A percentile compares a stretch with the other conserved stretches of the same genome.
phyloP scores from a whole-genome alignment of 257 asterid genomes.

The Misopates orontium region DNA sequence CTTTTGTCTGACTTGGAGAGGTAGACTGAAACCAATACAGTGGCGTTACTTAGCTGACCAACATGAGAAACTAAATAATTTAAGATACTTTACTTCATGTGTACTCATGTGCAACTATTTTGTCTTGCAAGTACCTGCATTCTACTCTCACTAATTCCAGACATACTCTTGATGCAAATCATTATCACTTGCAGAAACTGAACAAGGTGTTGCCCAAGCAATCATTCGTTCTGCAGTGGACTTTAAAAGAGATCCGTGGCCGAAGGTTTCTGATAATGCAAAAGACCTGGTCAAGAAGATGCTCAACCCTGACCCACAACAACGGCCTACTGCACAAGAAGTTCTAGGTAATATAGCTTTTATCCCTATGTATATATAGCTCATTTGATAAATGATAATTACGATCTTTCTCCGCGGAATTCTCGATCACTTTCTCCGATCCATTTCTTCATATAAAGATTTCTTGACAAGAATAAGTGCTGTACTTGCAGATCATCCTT shows the following conservation, averaged over 20 bases:
- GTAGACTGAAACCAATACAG: too few species aligned
- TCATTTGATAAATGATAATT: not conserved
- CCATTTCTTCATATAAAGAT: constrained; percentile 2
- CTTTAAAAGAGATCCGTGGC: constrained; percentile 73
- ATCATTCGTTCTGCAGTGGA: constrained; percentile 64
- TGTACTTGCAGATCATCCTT: constrained; percentile 54
- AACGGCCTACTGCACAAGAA: constrained; percentile 61
- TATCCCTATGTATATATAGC: too few species aligned
- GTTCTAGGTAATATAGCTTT: constrained; percentile 76
- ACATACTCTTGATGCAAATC: constrained; percentile 2
- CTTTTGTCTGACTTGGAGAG: not conserved
- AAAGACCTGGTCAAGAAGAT: constrained; percentile 65
- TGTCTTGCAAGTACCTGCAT: not conserved
- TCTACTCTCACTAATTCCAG: not conserved
- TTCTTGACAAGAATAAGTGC: constrained; percentile 20
- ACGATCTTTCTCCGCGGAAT: not conserved
- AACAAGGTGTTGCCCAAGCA: constrained; percentile 78
- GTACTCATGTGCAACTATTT: not conserved
- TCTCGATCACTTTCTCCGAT: constrained; percentile 7
- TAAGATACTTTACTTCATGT: not conserved
- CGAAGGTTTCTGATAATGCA: constrained; percentile 67
- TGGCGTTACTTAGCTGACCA: not conserved
- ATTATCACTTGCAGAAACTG: constrained; percentile 56
- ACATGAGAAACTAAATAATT: not conserved
- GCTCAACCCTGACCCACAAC: constrained; percentile 64